Evolutionary conservation across 768 basidiomycete species (phyloP).

Genomic region (Boletus vinaceobasis): DNA sequence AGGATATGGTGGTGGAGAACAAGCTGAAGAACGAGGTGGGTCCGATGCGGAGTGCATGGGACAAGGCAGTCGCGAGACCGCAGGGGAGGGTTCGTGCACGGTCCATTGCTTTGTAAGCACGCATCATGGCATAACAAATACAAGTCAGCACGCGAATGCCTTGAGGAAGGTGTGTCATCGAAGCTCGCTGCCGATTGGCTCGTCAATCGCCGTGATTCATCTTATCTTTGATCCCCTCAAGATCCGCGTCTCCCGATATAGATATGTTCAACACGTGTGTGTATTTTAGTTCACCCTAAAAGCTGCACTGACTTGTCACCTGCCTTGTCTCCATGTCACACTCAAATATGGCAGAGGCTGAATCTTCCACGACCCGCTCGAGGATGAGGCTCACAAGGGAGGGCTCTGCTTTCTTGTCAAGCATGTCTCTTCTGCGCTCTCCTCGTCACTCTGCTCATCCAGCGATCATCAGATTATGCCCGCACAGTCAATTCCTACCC

Average conservation of each 20-base stretch:
- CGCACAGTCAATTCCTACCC: constrained; percentile 15
- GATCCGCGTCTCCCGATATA: constrained; percentile 17
- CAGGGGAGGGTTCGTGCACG: constrained; percentile 20
- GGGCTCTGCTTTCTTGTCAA: not conserved
- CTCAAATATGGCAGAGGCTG: not conserved
- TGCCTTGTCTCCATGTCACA: not conserved
- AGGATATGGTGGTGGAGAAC: constrained; percentile 61
- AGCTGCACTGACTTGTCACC: no score
- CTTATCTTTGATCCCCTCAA: constrained; percentile 12
- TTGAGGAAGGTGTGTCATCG: not conserved
- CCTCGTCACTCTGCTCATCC: not conserved
- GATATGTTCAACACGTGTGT: constrained; percentile 9
- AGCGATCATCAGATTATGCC: constrained; percentile 17
- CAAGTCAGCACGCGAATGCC: constrained; percentile 12
- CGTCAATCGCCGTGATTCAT: constrained; percentile 4
- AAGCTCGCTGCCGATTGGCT: constrained; percentile 2
- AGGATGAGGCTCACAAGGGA: constrained; percentile 5
- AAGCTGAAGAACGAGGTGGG: constrained; percentile 54
- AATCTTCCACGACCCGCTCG: not conserved
- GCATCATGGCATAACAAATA: not conserved
- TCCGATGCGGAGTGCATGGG: constrained; percentile 55
- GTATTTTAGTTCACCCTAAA: not conserved
- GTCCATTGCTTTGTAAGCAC: constrained; percentile 25
- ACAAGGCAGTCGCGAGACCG: constrained; percentile 34
- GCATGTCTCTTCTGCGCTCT: not conserved